Conservation (phyloP, 441 rosid genomes). For the Geranium incanum region DNA sequence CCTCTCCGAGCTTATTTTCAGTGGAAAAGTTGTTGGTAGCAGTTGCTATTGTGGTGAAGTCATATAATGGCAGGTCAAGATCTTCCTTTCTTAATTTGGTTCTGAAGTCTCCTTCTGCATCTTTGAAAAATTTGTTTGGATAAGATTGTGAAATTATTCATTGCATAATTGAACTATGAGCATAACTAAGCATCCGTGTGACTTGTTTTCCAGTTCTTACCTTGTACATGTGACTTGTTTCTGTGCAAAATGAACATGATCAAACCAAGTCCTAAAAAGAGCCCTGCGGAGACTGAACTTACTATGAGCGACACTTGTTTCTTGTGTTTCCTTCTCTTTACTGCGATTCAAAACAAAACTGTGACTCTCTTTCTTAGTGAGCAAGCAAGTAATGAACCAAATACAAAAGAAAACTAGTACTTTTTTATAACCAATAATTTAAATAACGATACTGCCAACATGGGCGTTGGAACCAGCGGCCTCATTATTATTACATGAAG, state of each 20-base stretch:
- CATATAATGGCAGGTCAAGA: conserved; percentile 11
- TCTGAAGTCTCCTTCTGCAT: neutral
- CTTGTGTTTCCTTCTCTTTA: neutral
- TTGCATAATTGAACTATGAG: too few species aligned
- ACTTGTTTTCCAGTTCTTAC: neutral
- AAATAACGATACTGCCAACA: too few species aligned
- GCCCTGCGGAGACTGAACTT: neutral
- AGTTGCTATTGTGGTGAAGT: conserved; percentile 3
- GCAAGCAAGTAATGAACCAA: too few species aligned
- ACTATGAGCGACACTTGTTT: neutral
- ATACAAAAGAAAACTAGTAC: too few species aligned
- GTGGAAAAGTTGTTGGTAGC: conserved; percentile 24
- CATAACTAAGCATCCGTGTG: neutral
- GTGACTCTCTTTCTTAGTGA: too few species aligned
- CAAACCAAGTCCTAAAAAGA: neutral
- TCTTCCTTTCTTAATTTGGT: conserved; percentile 18
- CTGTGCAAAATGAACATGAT: neutral
- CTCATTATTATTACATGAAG: too few species aligned
- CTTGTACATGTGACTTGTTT: neutral
- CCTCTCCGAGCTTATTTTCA: conserved; percentile 24
- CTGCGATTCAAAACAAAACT: too few species aligned
- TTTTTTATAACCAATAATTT: too few species aligned
- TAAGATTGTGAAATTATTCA: neutral
- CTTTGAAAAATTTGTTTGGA: neutral
- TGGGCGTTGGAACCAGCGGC: too few species aligned